These are phyloP conservation scores for Phytophthora rubi DNA, from an alignment of 352 stramenopile genomes.

Conservation along the genomic window DNA sequence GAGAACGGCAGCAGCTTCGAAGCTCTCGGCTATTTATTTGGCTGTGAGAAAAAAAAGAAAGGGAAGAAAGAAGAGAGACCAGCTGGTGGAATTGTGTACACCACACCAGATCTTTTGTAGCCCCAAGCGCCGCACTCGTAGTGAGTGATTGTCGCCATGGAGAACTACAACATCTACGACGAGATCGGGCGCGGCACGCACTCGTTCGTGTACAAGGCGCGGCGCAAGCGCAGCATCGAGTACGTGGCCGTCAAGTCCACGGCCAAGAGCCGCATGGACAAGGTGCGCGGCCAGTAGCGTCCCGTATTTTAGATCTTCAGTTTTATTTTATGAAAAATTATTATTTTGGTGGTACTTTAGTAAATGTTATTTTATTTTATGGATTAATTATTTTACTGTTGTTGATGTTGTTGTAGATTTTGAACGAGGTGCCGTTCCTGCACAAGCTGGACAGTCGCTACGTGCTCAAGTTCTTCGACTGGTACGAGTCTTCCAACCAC, in stretches of 20 bases:
- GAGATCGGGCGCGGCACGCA: constrained; percentile 92
- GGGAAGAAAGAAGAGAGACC: constrained; percentile 26
- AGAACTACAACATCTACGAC: constrained; percentile 96
- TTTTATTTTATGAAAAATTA: neutral
- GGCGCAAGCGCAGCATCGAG: constrained; percentile 92
- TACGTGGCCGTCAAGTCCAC: constrained; percentile 95
- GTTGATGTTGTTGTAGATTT: constrained; percentile 48
- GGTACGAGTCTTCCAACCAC: constrained; percentile 96
- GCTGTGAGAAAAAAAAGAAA: constrained; percentile 28
- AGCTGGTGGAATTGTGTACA: constrained; percentile 17
- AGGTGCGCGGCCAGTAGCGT: constrained; percentile 48
- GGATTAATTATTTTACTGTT: neutral
- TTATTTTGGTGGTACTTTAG: neutral
- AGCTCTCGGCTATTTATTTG: constrained; percentile 15
- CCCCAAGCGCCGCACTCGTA: constrained; percentile 1
- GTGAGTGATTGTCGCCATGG: constrained; percentile 55
- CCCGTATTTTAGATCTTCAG: neutral
- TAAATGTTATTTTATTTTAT: neutral
- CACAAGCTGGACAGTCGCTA: constrained; percentile 87
- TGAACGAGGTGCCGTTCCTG: constrained; percentile 90
- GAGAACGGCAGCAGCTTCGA: neutral
- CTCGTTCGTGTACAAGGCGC: constrained; percentile 93
- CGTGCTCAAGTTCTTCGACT: constrained; percentile 94
- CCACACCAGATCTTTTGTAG: constrained; percentile 38
- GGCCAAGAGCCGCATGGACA: constrained; percentile 92